Evolutionary conservation across 2,329 filamentous ascomycete species (phyloP).

Genomic region (Arthrobotrys sinensis): DNA sequence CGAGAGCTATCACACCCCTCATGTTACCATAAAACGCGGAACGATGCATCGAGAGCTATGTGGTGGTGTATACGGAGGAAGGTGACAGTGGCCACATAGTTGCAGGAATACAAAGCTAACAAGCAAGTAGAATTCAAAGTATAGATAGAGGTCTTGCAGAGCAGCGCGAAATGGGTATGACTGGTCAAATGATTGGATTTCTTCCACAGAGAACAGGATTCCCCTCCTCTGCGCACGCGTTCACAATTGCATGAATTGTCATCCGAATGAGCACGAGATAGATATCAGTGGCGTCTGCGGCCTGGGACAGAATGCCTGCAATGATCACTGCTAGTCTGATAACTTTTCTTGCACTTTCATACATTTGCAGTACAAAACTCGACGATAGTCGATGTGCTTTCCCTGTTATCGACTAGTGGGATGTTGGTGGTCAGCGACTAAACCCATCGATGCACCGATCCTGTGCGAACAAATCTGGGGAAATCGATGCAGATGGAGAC

Average conservation of each 20-base stretch:
- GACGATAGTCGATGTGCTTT: constrained; percentile 5
- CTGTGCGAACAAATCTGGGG: constrained; percentile 14
- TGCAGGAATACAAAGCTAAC: not conserved
- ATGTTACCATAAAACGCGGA: constrained; percentile 4
- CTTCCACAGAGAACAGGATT: not conserved
- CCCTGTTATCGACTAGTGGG: constrained; percentile 15
- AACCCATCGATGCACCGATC: constrained; percentile 17
- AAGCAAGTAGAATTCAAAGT: too few species aligned
- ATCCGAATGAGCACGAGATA: constrained; percentile 5
- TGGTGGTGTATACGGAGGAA: not conserved
- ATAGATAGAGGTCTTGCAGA: not conserved
- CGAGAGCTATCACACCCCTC: not conserved
- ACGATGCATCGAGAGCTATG: not conserved
- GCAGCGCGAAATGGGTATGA: not conserved
- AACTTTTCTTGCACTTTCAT: not conserved
- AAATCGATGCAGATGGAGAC: constrained; percentile 13
- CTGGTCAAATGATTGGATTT: constrained; percentile 19
- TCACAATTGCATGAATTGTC: constrained; percentile 2
- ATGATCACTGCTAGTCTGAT: not conserved
- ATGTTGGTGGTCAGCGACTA: not conserved
- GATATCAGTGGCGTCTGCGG: not conserved
- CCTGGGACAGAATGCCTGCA: constrained; percentile 2
- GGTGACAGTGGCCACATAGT: constrained; percentile 12
- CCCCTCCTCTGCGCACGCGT: not conserved
- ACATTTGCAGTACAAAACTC: not conserved